Conservation (phyloP, 2,329 filamentous ascomycete genomes). For the Cryphonectria japonica region DNA sequence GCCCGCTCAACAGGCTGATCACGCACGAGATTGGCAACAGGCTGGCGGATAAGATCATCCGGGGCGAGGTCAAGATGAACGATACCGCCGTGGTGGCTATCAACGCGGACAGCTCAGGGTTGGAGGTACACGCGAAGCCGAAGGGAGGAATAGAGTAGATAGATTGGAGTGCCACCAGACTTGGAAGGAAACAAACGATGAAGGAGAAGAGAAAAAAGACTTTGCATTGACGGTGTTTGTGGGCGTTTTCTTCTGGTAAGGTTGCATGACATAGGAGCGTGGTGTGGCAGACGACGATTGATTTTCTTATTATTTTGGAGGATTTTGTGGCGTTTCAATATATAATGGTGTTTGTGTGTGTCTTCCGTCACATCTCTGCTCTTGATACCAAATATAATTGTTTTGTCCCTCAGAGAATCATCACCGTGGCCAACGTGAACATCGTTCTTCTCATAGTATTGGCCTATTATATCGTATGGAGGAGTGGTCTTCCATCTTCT, state of each 20-base stretch:
- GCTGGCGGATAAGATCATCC: slow-evolving; percentile 89
- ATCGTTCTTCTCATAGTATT: no score
- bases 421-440: no score
- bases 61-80: slow-evolving; percentile 77
- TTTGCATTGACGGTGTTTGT: slow-evolving; percentile 10
- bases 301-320: neutral
- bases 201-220: neutral
- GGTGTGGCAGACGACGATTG: neutral
- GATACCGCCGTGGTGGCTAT: slow-evolving; percentile 73
- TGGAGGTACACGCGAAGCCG: slow-evolving; percentile 50
- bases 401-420: neutral
- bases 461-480: no score
- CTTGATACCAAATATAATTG: slow-evolving; percentile 21
- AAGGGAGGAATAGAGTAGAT: slow-evolving; percentile 2
- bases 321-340: neutral
- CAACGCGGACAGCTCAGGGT: slow-evolving; percentile 61
- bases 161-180: no score
- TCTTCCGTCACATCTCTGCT: slow-evolving; percentile 19
- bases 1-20: slow-evolving; percentile 89
- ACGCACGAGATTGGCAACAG: slow-evolving; percentile 86
- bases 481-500: no score
- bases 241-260: neutral
- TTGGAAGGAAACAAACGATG: neutral
- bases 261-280: neutral
- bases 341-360: neutral